These are phyloP conservation scores for Nakaseomyces glabratus DNA, from an alignment of 1,139 yeast genomes.

Conservation along the genomic window DNA sequence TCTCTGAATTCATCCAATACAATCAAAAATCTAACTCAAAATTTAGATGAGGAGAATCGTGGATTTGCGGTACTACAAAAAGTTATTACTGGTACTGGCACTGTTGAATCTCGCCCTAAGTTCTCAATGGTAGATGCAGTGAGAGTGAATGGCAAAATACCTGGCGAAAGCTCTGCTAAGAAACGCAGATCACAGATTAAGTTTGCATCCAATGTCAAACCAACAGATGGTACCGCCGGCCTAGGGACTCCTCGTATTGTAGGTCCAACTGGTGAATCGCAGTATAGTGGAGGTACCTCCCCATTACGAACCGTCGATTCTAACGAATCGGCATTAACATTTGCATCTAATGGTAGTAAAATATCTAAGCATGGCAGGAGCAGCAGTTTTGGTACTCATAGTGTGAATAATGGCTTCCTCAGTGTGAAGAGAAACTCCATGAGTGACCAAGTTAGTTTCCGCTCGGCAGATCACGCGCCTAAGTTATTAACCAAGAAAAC, in stretches of 20 bases:
- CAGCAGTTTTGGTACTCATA: not conserved
- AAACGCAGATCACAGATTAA: slow-evolving; percentile 8
- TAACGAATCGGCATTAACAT: slow-evolving; percentile 2
- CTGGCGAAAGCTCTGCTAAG: not conserved
- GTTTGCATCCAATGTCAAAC: slow-evolving; percentile 10
- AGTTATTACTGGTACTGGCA: slow-evolving; percentile 22
- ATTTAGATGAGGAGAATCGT: slow-evolving; percentile 4
- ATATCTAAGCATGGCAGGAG: not conserved
- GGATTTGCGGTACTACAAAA: slow-evolving; percentile 19
- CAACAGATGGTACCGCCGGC: slow-evolving; percentile 9
- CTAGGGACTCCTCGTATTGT: slow-evolving; percentile 8
- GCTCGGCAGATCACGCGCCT: not conserved
- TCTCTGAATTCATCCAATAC: slow-evolving; percentile 22
- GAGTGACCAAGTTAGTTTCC: slow-evolving; percentile 1
- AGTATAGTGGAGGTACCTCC: not conserved
- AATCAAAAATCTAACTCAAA: slow-evolving; percentile 16
- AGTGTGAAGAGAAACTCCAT: slow-evolving; percentile 1
- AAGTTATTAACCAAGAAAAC: not conserved
- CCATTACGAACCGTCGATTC: not conserved
- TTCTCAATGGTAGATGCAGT: slow-evolving; percentile 9
- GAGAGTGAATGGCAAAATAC: not conserved
- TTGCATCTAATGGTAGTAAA: slow-evolving; percentile 2
- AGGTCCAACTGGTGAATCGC: not conserved
- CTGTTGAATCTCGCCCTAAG: slow-evolving; percentile 2
- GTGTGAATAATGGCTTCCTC: not conserved